Base-by-base conservation (phyloP, 2,329 filamentous ascomycete species). In the Exophiala dermatitidis region DNA sequence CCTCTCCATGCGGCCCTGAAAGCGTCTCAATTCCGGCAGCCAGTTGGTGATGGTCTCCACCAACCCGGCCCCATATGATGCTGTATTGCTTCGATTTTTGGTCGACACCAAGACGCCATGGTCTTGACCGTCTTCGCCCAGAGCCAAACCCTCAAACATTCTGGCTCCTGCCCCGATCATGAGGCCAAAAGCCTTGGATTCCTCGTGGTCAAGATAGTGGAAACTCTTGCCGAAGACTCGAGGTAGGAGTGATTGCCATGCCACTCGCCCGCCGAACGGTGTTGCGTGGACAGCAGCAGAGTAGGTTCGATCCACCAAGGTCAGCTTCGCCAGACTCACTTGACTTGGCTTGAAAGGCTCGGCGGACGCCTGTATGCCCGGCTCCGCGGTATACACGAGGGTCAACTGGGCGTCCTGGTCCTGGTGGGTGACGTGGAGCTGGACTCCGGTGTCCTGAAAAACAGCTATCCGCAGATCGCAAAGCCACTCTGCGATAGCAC, bases 141-240 rank as follows among this genome's bases (percentile, higher is more conserved):
- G 37, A 12, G 58, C 58, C 5, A 60, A 41, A 4, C 52, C 58
- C 34, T 60, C 49, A 26, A 60, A 60, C 53, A 60, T 54, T 42
- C 54, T 52, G 6, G 59, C 57, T 12, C 54, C 59, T 12, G 52
- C 54, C 19, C 60, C 60, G 31, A 62, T 61, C 46, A 57, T 57
- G 5, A 51, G 55, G 31, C 48, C 59, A 41, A 61, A 58, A 2
- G 51, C 52, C 40, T 57, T 57, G 36, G 57, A 52, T 9, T 56
- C 31, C 12, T 56, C 54, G 33, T 62, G 60, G 28, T 62, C 60
- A 9, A 62, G 43, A 19, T 52, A 53, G 44, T 60, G 57, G 38
- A 61, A 62, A 29, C 48, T 57, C 32, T 57, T 55, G 37, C 60
- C 60, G 40, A 62, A 62, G 1, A 62, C 60, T 41, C 53, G 54